A percentile compares a stretch with the other conserved stretches of the same genome.
These are phyloP conservation scores for Sporisorium iseilematis-ciliati DNA, from an alignment of 1,284 basidiomycete genomes.

Conservation along the genomic window DNA sequence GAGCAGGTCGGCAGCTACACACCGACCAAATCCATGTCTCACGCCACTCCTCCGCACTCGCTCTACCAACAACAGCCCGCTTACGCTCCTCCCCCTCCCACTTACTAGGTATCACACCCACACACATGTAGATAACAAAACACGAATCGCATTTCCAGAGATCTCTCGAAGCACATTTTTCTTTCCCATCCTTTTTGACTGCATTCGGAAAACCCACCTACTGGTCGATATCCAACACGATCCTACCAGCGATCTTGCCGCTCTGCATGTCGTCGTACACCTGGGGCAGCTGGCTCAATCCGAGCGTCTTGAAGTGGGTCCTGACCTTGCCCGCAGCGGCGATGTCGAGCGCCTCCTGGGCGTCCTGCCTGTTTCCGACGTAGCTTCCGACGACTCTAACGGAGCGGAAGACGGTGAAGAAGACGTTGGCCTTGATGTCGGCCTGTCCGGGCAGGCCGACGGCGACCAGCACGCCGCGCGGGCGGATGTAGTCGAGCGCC, in stretches of 20 bases:
- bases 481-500: conserved; percentile 76
- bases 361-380: conserved; percentile 74
- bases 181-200: too few species aligned
- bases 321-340: conserved; percentile 79
- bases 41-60: not conserved
- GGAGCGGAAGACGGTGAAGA: conserved; percentile 74
- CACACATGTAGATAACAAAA: too few species aligned
- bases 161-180: too few species aligned
- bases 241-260: conserved; percentile 76
- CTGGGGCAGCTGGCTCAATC: conserved; percentile 75
- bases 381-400: conserved; percentile 81
- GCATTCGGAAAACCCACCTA: conserved; percentile 2
- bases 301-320: conserved; percentile 74
- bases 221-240: conserved; percentile 74
- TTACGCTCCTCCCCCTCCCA: too few species aligned
- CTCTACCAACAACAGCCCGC: too few species aligned
- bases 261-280: conserved; percentile 74
- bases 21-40: not conserved
- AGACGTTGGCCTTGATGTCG: conserved; percentile 77
- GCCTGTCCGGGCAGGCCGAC: conserved; percentile 79
- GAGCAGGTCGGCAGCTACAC: not conserved
- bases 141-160: too few species aligned
- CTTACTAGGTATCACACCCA: too few species aligned
- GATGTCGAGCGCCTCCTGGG: conserved; percentile 75
- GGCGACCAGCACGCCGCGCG: conserved; percentile 78